Evolutionary conservation across 1,284 basidiomycete species (phyloP).

Genomic region (Sporisorium graminicola): DNA sequence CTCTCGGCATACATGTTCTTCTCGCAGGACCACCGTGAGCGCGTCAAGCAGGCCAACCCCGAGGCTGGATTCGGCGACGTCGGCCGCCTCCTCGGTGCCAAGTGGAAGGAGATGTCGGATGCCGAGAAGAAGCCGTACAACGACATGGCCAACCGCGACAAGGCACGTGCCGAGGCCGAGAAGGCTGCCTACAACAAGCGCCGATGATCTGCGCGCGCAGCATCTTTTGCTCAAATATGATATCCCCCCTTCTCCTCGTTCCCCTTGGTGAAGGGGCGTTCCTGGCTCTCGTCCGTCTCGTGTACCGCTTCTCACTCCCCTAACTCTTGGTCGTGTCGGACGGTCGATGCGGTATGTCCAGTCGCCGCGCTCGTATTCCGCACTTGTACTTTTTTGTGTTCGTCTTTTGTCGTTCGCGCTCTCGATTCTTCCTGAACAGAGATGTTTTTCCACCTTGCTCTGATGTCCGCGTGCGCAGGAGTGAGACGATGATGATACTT

Average conservation of each 20-base stretch:
- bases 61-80: conserved; percentile 93
- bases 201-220: conserved; percentile 20
- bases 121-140: conserved; percentile 93
- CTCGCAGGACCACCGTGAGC: conserved; percentile 92
- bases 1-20: conserved; percentile 99
- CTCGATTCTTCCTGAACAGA: conserved; percentile 12
- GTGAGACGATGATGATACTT: neutral
- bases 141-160: conserved; percentile 87
- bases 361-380: conserved; percentile 6
- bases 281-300: neutral
- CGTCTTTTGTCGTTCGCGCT: neutral
- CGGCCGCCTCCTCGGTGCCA: conserved; percentile 86
- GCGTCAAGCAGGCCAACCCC: conserved; percentile 94
- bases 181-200: conserved; percentile 76
- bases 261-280: neutral
- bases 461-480: neutral
- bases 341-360: conserved; percentile 14
- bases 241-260: conserved; percentile 14
- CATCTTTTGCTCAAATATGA: conserved; percentile 6
- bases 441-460: neutral
- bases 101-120: conserved; percentile 88
- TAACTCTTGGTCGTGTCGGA: conserved; percentile 25
- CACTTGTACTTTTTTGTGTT: conserved; percentile 45
- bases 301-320: conserved; percentile 10
- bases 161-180: conserved; percentile 83